These are phyloP conservation scores for Pyrenopolyporus hunteri DNA, from an alignment of 495 filamentous ascomycete species.

Conservation along the genomic window DNA sequence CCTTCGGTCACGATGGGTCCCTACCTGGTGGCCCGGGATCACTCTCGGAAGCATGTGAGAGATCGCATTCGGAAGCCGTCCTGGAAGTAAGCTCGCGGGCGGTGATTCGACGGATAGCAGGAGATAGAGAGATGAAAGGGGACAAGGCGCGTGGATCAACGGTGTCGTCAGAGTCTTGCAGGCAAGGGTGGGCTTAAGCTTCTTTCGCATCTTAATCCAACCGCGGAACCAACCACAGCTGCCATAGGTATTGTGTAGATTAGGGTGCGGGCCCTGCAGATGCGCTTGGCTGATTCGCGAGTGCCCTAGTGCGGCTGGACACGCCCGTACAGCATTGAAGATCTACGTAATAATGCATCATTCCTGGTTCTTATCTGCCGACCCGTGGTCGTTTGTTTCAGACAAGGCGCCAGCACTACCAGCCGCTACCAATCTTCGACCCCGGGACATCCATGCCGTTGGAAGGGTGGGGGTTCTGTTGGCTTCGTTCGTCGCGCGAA, in stretches of 20 bases:
- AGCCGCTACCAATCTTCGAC: no score
- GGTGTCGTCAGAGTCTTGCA: slow-evolving; percentile 35
- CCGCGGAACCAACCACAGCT: slow-evolving; percentile 4
- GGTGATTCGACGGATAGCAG: slow-evolving; percentile 28
- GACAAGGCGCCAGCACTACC: slow-evolving; percentile 16
- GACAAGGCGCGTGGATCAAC: slow-evolving; percentile 24
- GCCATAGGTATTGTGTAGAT: slow-evolving; percentile 8
- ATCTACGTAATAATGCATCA: slow-evolving; percentile 22
- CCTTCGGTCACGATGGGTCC: slow-evolving; percentile 17
- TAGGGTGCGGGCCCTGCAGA: slow-evolving; percentile 6
- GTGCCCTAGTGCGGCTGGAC: slow-evolving; percentile 35
- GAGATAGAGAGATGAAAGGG: slow-evolving; percentile 34
- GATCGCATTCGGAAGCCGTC: slow-evolving; percentile 10
- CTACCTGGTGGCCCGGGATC: no score
- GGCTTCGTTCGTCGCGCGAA: background rate
- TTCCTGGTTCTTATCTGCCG: slow-evolving; percentile 18
- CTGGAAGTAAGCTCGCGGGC: slow-evolving; percentile 8
- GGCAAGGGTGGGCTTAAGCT: slow-evolving; percentile 14
- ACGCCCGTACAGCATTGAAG: slow-evolving; percentile 31
- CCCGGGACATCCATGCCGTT: slow-evolving; percentile 10
- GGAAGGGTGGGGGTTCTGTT: slow-evolving; percentile 5
- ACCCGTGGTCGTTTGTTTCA: slow-evolving; percentile 28
- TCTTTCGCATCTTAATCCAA: slow-evolving; percentile 31
- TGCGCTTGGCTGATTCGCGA: slow-evolving; percentile 22
- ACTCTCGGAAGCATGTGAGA: slow-evolving; percentile 37